phyloP scores from a whole-genome alignment of 1,284 basidiomycete genomes.

The Pseudozyma hubeiensis region DNA sequence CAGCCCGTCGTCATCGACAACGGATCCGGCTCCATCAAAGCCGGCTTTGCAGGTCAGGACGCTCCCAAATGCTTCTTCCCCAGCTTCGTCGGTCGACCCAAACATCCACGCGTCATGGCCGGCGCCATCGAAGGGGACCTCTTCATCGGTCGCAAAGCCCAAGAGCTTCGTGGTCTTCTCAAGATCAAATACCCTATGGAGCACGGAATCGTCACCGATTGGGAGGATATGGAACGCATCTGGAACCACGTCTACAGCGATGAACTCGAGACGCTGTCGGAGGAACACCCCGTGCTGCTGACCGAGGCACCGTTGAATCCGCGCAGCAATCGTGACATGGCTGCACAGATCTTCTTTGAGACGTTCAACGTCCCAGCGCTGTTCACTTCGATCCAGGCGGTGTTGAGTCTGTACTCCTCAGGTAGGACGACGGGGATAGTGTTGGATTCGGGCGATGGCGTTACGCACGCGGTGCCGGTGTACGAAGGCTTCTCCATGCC shows the following conservation, averaged over 20 bases:
- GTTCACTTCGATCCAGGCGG: slow-evolving; percentile 96
- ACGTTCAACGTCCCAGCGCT: slow-evolving; percentile 98
- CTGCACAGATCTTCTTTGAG: slow-evolving; percentile 97
- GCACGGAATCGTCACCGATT: slow-evolving; percentile 68
- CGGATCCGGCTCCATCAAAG: slow-evolving; percentile 68
- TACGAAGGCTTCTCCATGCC: slow-evolving; percentile 99
- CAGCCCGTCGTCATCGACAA: slow-evolving; percentile 69
- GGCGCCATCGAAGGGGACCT: slow-evolving; percentile 68
- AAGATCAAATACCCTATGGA: slow-evolving; percentile 68
- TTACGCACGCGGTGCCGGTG: slow-evolving; percentile 98
- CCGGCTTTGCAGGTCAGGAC: slow-evolving; percentile 67
- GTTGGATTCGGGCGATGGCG: slow-evolving; percentile 97
- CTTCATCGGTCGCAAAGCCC: slow-evolving; percentile 66
- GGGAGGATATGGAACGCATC: slow-evolving; percentile 69
- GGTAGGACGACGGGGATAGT: slow-evolving; percentile 99
- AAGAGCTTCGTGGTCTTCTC: slow-evolving; percentile 65
- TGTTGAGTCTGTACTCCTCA: slow-evolving; percentile 95
- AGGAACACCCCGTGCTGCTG: slow-evolving; percentile 89
- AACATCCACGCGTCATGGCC: slow-evolving; percentile 67
- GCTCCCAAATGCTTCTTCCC: slow-evolving; percentile 68
- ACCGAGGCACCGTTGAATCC: slow-evolving; percentile 93
- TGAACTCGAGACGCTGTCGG: slow-evolving; percentile 66
- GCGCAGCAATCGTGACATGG: slow-evolving; percentile 91
- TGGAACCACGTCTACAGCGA: slow-evolving; percentile 67
- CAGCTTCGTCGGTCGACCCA: slow-evolving; percentile 65